Conservation (phyloP, 495 filamentous ascomycete genomes). For the Aspergillus leporis region DNA sequence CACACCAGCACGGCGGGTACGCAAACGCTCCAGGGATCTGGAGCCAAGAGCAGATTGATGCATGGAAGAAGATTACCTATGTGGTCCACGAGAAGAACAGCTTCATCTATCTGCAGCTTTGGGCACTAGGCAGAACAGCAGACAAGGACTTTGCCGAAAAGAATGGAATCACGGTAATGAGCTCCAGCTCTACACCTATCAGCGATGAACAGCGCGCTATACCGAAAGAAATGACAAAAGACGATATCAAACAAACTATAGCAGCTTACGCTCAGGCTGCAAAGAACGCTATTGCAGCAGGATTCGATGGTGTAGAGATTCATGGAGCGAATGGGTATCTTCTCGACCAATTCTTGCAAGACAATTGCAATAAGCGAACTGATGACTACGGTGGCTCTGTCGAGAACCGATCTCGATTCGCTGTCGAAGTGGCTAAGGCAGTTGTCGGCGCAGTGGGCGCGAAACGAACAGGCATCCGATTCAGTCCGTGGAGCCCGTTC, state of each 20-base stretch:
- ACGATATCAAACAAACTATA: constrained; percentile 57
- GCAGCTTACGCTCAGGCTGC: constrained; percentile 58
- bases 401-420: constrained; percentile 64
- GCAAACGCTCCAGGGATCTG: constrained; percentile 53
- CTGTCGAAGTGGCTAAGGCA: constrained; percentile 58
- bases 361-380: constrained; percentile 57
- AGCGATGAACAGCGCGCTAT: constrained; percentile 12
- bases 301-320: constrained; percentile 77
- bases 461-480: constrained; percentile 54
- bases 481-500: constrained; percentile 61
- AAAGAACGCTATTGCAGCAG: constrained; percentile 62
- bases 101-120: constrained; percentile 54
- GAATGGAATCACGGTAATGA: constrained; percentile 23
- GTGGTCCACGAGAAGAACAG: constrained; percentile 52
- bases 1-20: constrained; percentile 46
- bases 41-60: constrained; percentile 40
- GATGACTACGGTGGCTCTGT: constrained; percentile 67
- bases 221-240: constrained; percentile 52
- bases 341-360: constrained; percentile 71
- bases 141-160: constrained; percentile 31
- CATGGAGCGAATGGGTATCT: constrained; percentile 77
- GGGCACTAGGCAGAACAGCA: constrained; percentile 60
- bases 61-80: constrained; percentile 50
- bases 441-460: constrained; percentile 60
- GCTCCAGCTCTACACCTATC: constrained; percentile 42